Percentiles rank a stretch among this genome's conserved stretches.
Conservation (phyloP, 2,329 filamentous ascomycete species). For the Thyridium curvatum region DNA sequence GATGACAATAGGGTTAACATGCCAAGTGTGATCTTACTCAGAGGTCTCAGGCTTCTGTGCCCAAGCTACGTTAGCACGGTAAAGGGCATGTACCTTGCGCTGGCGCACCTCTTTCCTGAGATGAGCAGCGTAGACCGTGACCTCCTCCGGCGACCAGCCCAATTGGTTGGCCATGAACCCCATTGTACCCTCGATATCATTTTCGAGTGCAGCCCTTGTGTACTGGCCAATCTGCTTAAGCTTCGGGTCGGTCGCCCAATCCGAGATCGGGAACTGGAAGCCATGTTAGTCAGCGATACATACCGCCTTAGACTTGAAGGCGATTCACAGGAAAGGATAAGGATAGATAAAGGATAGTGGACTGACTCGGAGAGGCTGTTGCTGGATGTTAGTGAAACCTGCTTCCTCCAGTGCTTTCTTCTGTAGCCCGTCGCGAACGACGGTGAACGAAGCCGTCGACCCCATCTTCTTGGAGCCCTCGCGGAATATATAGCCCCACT, state of each 20-base stretch:
- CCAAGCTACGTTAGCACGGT: slow-evolving; percentile 7
- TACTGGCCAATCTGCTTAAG: slow-evolving; percentile 17
- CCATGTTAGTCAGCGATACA: neutral
- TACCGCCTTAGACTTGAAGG: neutral
- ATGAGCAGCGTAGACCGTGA: slow-evolving; percentile 8
- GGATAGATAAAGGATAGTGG: too few species aligned
- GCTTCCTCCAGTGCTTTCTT: slow-evolving; percentile 6
- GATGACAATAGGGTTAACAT: too few species aligned
- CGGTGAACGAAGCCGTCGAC: slow-evolving; percentile 1
- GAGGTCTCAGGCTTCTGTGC: slow-evolving; percentile 9
- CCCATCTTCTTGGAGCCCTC: slow-evolving; percentile 2
- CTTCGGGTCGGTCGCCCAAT: slow-evolving; percentile 25
- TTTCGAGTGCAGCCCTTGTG: slow-evolving; percentile 4
- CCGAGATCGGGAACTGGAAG: slow-evolving; percentile 15
- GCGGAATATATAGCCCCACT: slow-evolving; percentile 8
- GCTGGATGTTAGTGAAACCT: slow-evolving; percentile 12
- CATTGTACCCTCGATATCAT: slow-evolving; percentile 11
- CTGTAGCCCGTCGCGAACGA: slow-evolving; percentile 4
- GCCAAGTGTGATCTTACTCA: too few species aligned
- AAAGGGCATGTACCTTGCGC: slow-evolving; percentile 9
- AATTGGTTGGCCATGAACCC: slow-evolving; percentile 9
- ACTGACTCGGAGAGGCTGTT: slow-evolving; percentile 9
- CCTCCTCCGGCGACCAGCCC: slow-evolving; percentile 12
- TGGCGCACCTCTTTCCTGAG: slow-evolving; percentile 9
- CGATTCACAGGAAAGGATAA: neutral